A percentile compares a stretch with the other conserved stretches of the same genome.
Evolutionary conservation across 2,329 filamentous ascomycete genomes (phyloP).

Genomic region (Fusarium tricinctum): DNA sequence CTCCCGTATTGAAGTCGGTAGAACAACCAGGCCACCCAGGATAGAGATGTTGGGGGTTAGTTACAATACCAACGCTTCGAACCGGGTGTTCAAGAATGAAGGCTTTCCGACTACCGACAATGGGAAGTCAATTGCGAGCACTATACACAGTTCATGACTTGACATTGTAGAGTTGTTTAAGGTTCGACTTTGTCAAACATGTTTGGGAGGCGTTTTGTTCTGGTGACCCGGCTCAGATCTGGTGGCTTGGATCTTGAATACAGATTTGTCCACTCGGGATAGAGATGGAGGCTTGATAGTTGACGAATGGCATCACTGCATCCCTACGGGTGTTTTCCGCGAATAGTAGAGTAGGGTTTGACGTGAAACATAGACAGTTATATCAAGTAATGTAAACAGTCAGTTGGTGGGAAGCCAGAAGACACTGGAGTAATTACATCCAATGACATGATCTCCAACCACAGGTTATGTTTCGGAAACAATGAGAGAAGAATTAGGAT

Average conservation of each 20-base stretch:
- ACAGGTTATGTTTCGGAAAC: neutral
- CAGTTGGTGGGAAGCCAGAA: neutral
- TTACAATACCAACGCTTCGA: conserved; percentile 3
- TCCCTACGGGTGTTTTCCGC: neutral
- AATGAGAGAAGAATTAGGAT: neutral
- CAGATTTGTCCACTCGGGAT: neutral
- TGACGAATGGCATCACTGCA: neutral
- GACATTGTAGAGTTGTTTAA: neutral
- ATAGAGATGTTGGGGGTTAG: conserved; percentile 5
- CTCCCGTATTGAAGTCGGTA: neutral
- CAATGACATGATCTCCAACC: neutral
- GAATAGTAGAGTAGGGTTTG: neutral
- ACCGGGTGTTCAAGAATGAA: conserved; percentile 26
- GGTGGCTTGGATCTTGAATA: conserved; percentile 28
- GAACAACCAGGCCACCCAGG: neutral
- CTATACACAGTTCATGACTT: neutral
- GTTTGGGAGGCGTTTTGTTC: conserved; percentile 5
- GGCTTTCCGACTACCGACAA: conserved; percentile 15
- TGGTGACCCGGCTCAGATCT: conserved; percentile 15
- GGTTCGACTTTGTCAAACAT: conserved; percentile 16
- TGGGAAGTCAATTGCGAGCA: conserved; percentile 4
- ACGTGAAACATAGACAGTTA: neutral
- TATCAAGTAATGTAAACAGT: neutral
- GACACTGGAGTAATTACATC: neutral
- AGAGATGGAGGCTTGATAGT: neutral